Percentiles rank a stretch among this genome's conserved stretches.
Conservation (phyloP, 2,329 filamentous ascomycete species). For the Monilinia laxa region DNA sequence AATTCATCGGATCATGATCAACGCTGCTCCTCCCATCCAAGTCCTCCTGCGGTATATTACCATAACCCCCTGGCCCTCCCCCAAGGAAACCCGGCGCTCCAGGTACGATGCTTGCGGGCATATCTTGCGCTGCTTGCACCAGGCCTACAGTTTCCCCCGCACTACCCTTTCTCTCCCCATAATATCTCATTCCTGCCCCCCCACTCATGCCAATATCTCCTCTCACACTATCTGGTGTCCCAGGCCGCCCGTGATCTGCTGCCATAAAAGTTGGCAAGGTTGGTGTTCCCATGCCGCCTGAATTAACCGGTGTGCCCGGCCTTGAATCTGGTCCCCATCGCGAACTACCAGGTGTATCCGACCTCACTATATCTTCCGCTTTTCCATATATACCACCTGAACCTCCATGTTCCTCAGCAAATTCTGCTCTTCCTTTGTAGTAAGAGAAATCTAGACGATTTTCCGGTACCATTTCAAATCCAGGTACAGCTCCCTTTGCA, state of each 20-base stretch:
- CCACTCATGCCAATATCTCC: slow-evolving; percentile 20
- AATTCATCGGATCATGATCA: slow-evolving; percentile 36
- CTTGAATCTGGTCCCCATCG: slow-evolving; percentile 30
- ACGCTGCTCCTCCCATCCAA: slow-evolving; percentile 27
- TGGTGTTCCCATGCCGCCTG: slow-evolving; percentile 2
- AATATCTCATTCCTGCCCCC: slow-evolving; percentile 4
- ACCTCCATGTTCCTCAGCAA: slow-evolving; percentile 82
- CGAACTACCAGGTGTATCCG: slow-evolving; percentile 36
- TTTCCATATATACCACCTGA: slow-evolving; percentile 62
- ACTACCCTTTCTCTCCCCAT: slow-evolving; percentile 6
- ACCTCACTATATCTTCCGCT: slow-evolving; percentile 52
- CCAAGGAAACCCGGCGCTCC: slow-evolving; percentile 53
- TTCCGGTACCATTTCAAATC: slow-evolving; percentile 90
- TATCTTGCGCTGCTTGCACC: slow-evolving; percentile 6
- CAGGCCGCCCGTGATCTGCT: background rate
- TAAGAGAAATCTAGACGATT: slow-evolving; percentile 85
- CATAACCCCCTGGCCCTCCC: slow-evolving; percentile 60
- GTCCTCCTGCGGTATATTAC: slow-evolving; percentile 54
- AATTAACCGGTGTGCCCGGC: slow-evolving; percentile 31
- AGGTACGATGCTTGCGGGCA: background rate
- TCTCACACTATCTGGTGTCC: slow-evolving; percentile 4
- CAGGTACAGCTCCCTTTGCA: slow-evolving; percentile 49
- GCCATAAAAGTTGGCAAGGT: background rate
- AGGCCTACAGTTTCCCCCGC: slow-evolving; percentile 9
- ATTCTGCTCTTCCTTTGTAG: slow-evolving; percentile 87